phyloP scores from a whole-genome alignment of 768 basidiomycete species.

The Antrodiella citrinella region DNA sequence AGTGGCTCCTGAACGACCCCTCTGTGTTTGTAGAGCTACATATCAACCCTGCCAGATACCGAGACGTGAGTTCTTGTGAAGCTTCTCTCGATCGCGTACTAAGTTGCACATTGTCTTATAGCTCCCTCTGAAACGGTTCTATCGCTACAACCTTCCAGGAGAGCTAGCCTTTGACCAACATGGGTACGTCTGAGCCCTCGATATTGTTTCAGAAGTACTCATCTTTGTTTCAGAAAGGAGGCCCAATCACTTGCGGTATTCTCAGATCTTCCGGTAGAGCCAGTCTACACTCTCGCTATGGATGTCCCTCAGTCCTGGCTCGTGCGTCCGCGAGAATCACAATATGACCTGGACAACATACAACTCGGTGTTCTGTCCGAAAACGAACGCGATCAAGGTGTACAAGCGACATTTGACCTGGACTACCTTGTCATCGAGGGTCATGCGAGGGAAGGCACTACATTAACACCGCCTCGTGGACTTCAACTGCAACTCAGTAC shows the following conservation, averaged over 20 bases:
- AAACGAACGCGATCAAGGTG: slow-evolving; percentile 40
- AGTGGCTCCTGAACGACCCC: slow-evolving; percentile 63
- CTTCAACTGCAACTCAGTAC: slow-evolving; percentile 77
- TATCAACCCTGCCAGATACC: slow-evolving; percentile 59
- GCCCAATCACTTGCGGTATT: slow-evolving; percentile 54
- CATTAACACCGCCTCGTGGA: slow-evolving; percentile 74
- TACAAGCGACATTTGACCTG: slow-evolving; percentile 78
- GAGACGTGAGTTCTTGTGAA: too few relatives aligned
- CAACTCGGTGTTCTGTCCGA: slow-evolving; percentile 62
- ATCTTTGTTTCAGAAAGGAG: slow-evolving; percentile 26
- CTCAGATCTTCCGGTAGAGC: slow-evolving; percentile 66
- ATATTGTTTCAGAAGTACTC: slow-evolving; percentile 28
- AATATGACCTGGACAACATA: slow-evolving; percentile 94
- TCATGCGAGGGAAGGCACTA: slow-evolving; percentile 71
- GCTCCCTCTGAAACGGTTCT: slow-evolving; percentile 91
- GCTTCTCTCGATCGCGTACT: slow-evolving; percentile 6
- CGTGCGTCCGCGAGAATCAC: slow-evolving; percentile 79
- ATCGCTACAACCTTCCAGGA: slow-evolving; percentile 64
- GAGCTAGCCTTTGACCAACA: slow-evolving; percentile 53
- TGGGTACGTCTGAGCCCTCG: slow-evolving; percentile 43
- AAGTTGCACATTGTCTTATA: slow-evolving; percentile 22
- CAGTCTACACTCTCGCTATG: slow-evolving; percentile 91
- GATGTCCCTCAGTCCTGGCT: slow-evolving; percentile 92
- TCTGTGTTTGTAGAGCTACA: slow-evolving; percentile 68
- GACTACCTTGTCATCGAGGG: slow-evolving; percentile 93